Base-by-base conservation (phyloP, 768 basidiomycete genomes). In the Tylopilus felleus region DNA sequence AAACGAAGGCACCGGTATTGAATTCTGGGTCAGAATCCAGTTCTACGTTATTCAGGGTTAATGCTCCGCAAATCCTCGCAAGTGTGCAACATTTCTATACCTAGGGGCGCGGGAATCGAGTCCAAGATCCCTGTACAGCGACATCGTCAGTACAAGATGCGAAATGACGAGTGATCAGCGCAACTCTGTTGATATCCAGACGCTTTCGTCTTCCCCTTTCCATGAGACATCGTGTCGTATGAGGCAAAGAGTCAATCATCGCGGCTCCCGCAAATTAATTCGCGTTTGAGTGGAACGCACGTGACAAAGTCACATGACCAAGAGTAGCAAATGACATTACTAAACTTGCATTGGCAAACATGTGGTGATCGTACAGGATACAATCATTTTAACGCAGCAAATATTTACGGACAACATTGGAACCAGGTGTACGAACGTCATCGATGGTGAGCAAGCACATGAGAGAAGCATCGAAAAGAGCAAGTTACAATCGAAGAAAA, bases 91-190 rank as follows among this genome's bases (percentile, higher is more conserved):
- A 27, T 41, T 36, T 44, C 38, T 44, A 5, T 59, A 70, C 75
- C 73, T 62, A 72, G 59, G 33, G 75, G 75, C 2, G 71, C 72
- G 6, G 71, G 63, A 16, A 71, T 67, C 4, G 75, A 73, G 21
- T 53, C 40, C 51, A 60, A 53, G 13, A 23, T 51, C 45, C 71
- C 69, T 71, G 39, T 22, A 3, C 5, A 47, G 0, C 12, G 4
- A 19, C 31, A 27, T n/a, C 4, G 22, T 63, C 44, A 59, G 17
- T 28, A 36, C 14, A 48, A 13, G 25, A 29, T 10, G 3, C 21
- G 12, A 13, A 41, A 1, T 7, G 19, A 23, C 1, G 16, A 33
- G 21, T 29, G 8, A 39, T 8, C 29, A 10, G 8, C 29, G 52
- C 22, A 36, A 71, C 69, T 57, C 13, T 65, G 60, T 35, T 60